Conservation (phyloP, 2,329 filamentous ascomycete genomes). For the Aspergillus sp. region DNA sequence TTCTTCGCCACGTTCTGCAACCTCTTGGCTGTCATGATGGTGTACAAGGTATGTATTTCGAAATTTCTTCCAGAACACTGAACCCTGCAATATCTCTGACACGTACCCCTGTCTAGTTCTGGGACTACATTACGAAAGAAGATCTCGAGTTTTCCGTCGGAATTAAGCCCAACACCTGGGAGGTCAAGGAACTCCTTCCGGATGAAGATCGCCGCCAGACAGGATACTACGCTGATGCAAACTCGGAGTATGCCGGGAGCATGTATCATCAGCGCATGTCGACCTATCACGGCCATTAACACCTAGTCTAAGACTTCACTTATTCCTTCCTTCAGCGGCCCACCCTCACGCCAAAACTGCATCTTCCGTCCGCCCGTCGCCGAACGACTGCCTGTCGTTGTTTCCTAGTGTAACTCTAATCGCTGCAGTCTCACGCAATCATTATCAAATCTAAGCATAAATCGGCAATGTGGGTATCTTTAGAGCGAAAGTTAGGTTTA, state of each 20-base stretch:
- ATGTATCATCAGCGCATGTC: constrained; percentile 46
- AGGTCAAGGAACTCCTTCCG: constrained; percentile 86
- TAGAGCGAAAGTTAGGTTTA: background rate
- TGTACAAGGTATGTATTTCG: constrained; percentile 76
- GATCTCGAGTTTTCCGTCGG: constrained; percentile 98
- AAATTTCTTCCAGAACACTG: background rate
- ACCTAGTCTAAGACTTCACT: constrained; percentile 28
- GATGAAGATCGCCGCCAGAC: constrained; percentile 78
- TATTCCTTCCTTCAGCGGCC: constrained; percentile 10
- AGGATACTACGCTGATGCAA: constrained; percentile 69
- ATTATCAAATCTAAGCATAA: background rate
- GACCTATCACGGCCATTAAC: constrained; percentile 39
- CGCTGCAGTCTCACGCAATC: background rate
- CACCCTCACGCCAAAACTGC: background rate
- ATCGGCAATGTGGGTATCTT: no score
- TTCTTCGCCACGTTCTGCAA: constrained; percentile 96
- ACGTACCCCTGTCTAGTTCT: constrained; percentile 66
- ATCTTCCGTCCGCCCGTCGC: background rate
- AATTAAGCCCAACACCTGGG: constrained; percentile 95
- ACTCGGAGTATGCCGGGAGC: constrained; percentile 49
- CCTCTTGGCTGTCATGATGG: constrained; percentile 95
- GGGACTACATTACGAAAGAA: constrained; percentile 98
- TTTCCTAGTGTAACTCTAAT: background rate
- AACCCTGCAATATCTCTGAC: constrained; percentile 30
- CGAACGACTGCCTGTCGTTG: background rate